phyloP scores from a whole-genome alignment of 306 rosid species.

The Pterocarpus macrocarpus region DNA sequence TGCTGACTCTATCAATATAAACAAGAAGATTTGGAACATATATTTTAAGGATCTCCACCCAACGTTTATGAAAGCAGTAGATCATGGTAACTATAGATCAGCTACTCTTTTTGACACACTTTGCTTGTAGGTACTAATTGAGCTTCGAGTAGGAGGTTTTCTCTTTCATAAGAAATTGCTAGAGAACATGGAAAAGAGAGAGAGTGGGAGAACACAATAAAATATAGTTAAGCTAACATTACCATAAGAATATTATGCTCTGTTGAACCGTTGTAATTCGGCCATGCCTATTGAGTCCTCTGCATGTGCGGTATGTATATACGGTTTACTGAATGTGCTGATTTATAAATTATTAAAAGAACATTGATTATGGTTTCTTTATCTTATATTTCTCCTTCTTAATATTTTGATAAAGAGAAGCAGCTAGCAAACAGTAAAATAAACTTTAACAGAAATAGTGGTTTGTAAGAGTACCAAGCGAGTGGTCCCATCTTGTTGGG shows the following conservation, averaged over 20 bases:
- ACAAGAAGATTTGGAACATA: conserved; percentile 47
- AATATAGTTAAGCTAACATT: no score
- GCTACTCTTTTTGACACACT: conserved; percentile 65
- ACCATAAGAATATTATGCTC: no score
- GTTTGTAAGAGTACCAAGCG: no score
- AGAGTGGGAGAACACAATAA: no score
- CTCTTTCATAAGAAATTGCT: no score
- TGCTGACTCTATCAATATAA: conserved; percentile 64
- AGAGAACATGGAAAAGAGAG: no score
- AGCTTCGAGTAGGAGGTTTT: not conserved
- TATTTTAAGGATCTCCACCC: conserved; percentile 60
- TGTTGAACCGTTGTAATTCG: no score
- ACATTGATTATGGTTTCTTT: not conserved
- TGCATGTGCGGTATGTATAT: no score
- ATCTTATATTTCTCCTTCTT: not conserved
- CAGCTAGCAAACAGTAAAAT: no score
- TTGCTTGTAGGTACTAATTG: conserved; percentile 63
- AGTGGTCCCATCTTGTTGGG: not conserved
- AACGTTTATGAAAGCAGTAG: conserved; percentile 58
- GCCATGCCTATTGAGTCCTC: no score
- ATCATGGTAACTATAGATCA: conserved; percentile 65
- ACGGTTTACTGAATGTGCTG: not conserved
- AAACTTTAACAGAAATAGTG: no score
- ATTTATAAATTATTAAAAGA: not conserved
- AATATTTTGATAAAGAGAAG: no score